Percentiles rank a stretch among this genome's conserved stretches.
Evolutionary conservation across 805 yeast genomes (phyloP).

Genomic region (Starmerella vaccinii): DNA sequence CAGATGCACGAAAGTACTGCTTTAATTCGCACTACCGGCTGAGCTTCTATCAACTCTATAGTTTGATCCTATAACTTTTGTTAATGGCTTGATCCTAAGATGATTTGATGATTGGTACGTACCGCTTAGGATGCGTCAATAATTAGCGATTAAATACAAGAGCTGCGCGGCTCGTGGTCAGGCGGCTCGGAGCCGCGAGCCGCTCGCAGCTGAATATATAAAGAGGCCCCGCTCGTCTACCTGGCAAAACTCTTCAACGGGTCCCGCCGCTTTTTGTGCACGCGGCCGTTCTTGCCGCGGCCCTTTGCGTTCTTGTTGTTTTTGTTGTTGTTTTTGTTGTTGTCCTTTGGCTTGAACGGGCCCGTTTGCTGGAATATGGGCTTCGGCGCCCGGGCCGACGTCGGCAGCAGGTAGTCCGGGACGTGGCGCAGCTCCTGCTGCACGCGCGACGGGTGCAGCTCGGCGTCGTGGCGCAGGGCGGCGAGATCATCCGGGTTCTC

Average conservation of each 20-base stretch:
- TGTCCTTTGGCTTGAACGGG: conserved; percentile 10
- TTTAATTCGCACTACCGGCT: too few relatives aligned
- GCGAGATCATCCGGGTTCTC: conserved; percentile 93
- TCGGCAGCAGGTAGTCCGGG: conserved; percentile 84
- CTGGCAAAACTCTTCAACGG: conserved; percentile 21
- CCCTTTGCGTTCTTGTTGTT: conserved; percentile 3
- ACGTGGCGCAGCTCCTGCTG: conserved; percentile 83
- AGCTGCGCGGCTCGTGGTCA: too few relatives aligned
- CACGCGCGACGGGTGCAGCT: conserved; percentile 67
- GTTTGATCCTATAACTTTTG: too few relatives aligned
- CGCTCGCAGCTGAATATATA: too few relatives aligned
- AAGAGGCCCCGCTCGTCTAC: too few relatives aligned
- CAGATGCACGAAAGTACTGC: too few relatives aligned
- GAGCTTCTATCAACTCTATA: too few relatives aligned
- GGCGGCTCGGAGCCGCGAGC: too few relatives aligned
- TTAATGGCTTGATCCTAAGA: too few relatives aligned
- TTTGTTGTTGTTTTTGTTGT: conserved; percentile 5
- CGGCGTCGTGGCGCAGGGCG: conserved; percentile 84
- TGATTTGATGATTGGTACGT: too few relatives aligned
- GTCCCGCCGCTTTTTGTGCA: conserved; percentile 18
- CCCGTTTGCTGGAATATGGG: conserved; percentile 19
- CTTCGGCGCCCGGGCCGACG: conserved; percentile 28
- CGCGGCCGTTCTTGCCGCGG: conserved; percentile 3
- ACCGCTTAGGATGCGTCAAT: too few relatives aligned
- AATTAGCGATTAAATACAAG: too few relatives aligned